Base-by-base conservation (phyloP, 2,329 filamentous ascomycete genomes). In the Colletotrichum filicis region DNA sequence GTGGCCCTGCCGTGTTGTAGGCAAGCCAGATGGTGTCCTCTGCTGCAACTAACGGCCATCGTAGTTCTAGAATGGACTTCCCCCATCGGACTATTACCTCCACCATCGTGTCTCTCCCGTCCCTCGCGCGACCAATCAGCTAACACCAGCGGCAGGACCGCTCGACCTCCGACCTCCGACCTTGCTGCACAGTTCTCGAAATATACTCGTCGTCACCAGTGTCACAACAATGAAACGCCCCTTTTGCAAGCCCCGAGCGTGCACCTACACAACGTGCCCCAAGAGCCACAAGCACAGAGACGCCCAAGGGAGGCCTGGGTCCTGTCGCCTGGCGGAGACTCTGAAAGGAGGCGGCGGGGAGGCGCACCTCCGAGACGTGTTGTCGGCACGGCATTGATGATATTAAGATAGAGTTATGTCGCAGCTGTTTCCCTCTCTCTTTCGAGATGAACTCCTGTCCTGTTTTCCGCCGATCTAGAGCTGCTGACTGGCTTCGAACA, bases 211-310 rank as follows among this genome's bases (percentile, higher is more conserved):
- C 60, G 66, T 71, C 60, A 73, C 60, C 71, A 71, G 26, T 73
- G 71, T 73, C 60, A 66, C 66, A 73, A 73, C 46, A 70, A 30
- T 73, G 71, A 73, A 73, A 73, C 71, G 71, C 71, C 71, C 56
- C 67, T 49, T 56, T 65, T 61, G 66, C 61, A 73, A 73, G 71
- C 71, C 71, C 71, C 71, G 71, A 73, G 71, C 71, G 71, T 73
- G 56, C 53, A 19, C 52, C 62, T 66, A 61, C 30, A 52, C 49
- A 61, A 57, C 6, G 55, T 56, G 62, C 62, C 62, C 62, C 52
- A 65, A 57, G 66, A 70, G 66, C 66, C 53, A 60, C 69, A 68
- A 49, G 57, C 66, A 64, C 56, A 65, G 61, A 69, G 66, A 70
- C 42, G 55, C 69, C 69, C 63, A 62, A 73, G 60, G 61, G 52